A percentile compares a stretch with the other conserved stretches of the same genome.
Evolutionary conservation across 2,329 filamentous ascomycete genomes (phyloP).

Genomic region (Camillea tinctor): DNA sequence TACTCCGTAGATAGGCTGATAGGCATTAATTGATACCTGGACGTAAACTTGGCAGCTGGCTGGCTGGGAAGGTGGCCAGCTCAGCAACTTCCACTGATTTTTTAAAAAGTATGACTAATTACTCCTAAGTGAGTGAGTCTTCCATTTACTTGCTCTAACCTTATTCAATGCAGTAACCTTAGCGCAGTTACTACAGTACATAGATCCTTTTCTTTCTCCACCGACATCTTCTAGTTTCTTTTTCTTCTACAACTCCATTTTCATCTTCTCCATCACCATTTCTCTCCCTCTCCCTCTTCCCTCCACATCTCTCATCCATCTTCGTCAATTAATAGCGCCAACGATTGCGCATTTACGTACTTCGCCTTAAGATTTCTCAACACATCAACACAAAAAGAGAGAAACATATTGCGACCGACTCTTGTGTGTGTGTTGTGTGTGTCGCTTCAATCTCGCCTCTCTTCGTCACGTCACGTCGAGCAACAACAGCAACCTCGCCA

Average conservation of each 20-base stretch:
- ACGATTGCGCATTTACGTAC: neutral
- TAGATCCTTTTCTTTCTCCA: neutral
- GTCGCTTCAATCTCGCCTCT: neutral
- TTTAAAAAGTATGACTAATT: no score
- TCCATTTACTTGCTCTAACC: no score
- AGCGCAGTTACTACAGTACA: no score
- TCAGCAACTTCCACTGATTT: no score
- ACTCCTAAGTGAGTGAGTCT: no score
- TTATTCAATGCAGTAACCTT: no score
- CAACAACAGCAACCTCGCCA: slow-evolving; percentile 3
- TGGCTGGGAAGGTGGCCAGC: no score
- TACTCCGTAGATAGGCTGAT: no score
- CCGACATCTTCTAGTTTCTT: neutral
- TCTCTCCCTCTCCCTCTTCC: neutral
- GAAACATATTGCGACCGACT: neutral
- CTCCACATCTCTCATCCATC: neutral
- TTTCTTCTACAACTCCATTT: neutral
- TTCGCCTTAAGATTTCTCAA: neutral
- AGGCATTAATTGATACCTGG: no score
- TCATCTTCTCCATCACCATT: neutral
- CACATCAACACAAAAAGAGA: no score
- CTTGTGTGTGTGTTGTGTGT: neutral
- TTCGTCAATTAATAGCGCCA: neutral
- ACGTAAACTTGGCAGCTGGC: no score
- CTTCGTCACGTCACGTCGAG: slow-evolving; percentile 6